Percentiles rank a stretch among this genome's conserved stretches.
phyloP scores from a whole-genome alignment of 1,139 yeast genomes.

The Hyphopichia fennica region DNA sequence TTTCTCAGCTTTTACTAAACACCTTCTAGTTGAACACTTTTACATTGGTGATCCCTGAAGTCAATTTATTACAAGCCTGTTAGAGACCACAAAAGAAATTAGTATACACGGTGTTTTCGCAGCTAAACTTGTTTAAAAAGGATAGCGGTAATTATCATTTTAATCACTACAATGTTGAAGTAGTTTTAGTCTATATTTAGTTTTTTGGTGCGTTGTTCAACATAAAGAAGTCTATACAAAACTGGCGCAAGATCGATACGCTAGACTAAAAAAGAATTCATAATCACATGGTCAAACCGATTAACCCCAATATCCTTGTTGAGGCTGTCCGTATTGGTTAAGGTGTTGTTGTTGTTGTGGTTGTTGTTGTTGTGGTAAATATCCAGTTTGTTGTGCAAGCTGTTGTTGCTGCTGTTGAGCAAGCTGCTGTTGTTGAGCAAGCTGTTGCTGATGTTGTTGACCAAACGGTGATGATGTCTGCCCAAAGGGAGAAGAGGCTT shows the following conservation, averaged over 20 bases:
- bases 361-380: conserved; percentile 1
- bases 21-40: no score
- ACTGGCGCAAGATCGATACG: background rate
- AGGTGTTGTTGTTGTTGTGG: conserved; percentile 1
- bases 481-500: background rate
- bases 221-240: background rate
- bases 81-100: no score
- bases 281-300: background rate
- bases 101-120: no score
- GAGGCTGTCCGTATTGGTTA: conserved; percentile 3
- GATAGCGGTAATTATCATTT: no score
- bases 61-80: no score
- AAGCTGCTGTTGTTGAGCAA: background rate
- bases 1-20: no score
- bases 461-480: background rate
- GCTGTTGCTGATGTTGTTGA: conserved; percentile 1
- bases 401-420: background rate
- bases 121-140: no score
- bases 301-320: conserved; percentile 7
- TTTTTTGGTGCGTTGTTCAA: no score
- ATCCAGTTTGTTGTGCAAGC: conserved; percentile 1
- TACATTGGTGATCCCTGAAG: no score
- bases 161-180: conserved; percentile 8
- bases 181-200: no score
- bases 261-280: background rate